Evolutionary conservation across 768 basidiomycete species (phyloP), one percentile per base, ranked within the genome.

Genomic region (Rhodotorula sphaerocarpa): DNA sequence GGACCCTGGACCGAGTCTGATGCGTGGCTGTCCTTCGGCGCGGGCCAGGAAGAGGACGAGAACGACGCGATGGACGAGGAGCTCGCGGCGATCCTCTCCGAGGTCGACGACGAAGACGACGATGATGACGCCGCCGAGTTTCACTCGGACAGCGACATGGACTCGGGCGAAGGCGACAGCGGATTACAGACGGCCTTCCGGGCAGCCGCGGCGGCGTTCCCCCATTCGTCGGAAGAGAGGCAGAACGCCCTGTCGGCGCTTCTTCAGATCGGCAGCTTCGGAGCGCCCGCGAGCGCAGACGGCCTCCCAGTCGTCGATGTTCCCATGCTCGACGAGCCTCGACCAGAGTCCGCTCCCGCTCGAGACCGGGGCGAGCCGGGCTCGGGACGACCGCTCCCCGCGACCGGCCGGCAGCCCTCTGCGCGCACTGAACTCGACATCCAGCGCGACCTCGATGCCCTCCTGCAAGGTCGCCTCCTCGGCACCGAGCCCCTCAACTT

Each of bases 401-500:
- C 42, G 42, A 43, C 42, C 12, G 21, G 42, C 42, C 42, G 42
- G 11, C 42, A 43, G 21, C 21, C 21, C 42, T 15, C 42, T 12
- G 14, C 36, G 9, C 36, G 36, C 10, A 39, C 9, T 16, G 36
- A 39, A 43, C 14, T 14, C 46, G 46, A 30, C 46, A 15, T 27
- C 46, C n/a, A 47, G 7, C 14, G n/a, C 25, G 52, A 33, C n/a
- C 18, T 25, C 27, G 18, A 31, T 9, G 25, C 23, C 14, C 2
- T n/a, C n/a, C 21, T 59, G 34, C 60, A 54, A 54, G 62, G 59
- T 0, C 59, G 65, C 1, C 41, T 61, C 1, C 7, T 66, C 41
- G 60, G 47, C 21, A 47, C 59, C 28, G 50, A 23, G 2, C 61
- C 61, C 10, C 61, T 67, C 25, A 64, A 68, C 43, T 42, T 54